phyloP scores from a whole-genome alignment of 2,329 filamentous ascomycete genomes.

The Colletotrichum orbiculare region DNA sequence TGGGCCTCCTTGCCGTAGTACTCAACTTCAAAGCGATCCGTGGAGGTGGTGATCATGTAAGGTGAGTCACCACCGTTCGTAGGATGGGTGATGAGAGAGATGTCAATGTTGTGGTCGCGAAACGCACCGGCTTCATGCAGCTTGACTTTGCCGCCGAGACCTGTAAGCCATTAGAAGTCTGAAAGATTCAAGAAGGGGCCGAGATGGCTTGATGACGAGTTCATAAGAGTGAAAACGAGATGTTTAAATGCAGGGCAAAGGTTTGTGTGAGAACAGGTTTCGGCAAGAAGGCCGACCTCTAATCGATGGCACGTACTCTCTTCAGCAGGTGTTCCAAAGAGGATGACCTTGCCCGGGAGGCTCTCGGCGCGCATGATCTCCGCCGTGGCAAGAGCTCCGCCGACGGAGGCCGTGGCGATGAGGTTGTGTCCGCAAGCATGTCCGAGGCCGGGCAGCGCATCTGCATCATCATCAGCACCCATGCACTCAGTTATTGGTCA shows the following conservation, averaged over 20 bases:
- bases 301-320: constrained; percentile 46
- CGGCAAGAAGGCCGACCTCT: too few species aligned
- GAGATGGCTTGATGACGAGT: background rate
- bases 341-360: constrained; percentile 56
- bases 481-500: background rate
- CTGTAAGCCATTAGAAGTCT: constrained; percentile 34
- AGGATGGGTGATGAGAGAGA: constrained; percentile 45
- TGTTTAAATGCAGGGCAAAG: too few species aligned
- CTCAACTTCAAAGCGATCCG: constrained; percentile 44
- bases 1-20: constrained; percentile 59
- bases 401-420: constrained; percentile 59
- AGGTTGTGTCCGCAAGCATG: constrained; percentile 53
- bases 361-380: constrained; percentile 52
- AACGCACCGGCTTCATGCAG: constrained; percentile 55
- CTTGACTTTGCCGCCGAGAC: constrained; percentile 60
- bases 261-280: too few species aligned
- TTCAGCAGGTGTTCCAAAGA: constrained; percentile 64
- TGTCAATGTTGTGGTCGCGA: constrained; percentile 44
- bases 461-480: constrained; percentile 40
- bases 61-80: constrained; percentile 21
- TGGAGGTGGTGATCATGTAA: constrained; percentile 34
- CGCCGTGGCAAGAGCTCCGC: constrained; percentile 58
- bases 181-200: background rate
- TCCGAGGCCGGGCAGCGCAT: constrained; percentile 49
- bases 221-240: too few species aligned